Base-by-base conservation (phyloP, 306 rosid genomes). In the Bauhinia variegata region DNA sequence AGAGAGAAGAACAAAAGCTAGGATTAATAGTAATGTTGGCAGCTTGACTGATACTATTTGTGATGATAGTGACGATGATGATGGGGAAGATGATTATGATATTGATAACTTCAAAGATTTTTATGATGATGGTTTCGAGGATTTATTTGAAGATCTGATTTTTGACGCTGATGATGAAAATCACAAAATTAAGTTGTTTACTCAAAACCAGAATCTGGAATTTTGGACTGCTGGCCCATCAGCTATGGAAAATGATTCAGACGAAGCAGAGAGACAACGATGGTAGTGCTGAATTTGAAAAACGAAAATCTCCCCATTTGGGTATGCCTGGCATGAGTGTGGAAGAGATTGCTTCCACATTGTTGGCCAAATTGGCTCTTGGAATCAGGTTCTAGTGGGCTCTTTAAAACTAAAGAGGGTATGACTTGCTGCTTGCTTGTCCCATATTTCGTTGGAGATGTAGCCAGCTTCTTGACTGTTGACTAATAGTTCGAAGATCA, bases 71-170 rank as follows among this genome's bases (percentile, higher is more conserved):
- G 76, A 63, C 1, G 80, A 73, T 8, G 49, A 57, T 55, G 80
- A 76, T 10, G 73, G 72, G 14, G 88, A 73, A n/a, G 85, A 77
- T 5, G 54, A 72, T 67, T 54, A 54, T 48, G 72, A 5, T 37
- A 60, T 82, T 43, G 83, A 82, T 66, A 82, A 78, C 73, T 82
- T 82, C 65, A 41, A 65, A 50, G 83, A 78, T 52, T 74, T 77
- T 49, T 80, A 85, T 65, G 88, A 82, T 50, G 96, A 86, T 55
- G 89, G 91, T 55, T 92, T 92, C 67, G 89, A 78, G 80, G 86
- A 79, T 75, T 79, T 87, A 75, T 84, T 92, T 54, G 90, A 83
- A 72, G 77, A 79, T 52, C 54, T 77, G 65, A 78, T 79, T 73
- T 80, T 81, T 11, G 93, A 77, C 50, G 53, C 31, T 30, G 84